phyloP scores from a whole-genome alignment of 768 basidiomycete genomes.

The Peribolospora baueri region DNA sequence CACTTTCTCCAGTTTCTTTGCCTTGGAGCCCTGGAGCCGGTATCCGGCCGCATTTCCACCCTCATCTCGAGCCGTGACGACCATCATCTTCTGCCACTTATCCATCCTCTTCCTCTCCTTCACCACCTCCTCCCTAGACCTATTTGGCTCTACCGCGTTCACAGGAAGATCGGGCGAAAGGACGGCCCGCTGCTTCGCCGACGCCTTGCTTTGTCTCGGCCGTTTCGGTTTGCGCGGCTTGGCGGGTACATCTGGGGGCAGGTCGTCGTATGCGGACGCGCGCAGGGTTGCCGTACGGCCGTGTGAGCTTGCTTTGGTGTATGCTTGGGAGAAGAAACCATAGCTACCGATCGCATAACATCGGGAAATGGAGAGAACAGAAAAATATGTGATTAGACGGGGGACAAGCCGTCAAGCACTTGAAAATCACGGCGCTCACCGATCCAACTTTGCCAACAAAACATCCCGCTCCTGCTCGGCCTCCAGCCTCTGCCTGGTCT shows the following conservation, averaged over 20 bases:
- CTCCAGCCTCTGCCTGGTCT: constrained; percentile 27
- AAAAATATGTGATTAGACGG: constrained; percentile 2
- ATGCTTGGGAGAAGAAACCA: background rate
- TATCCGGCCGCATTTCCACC: constrained; percentile 58
- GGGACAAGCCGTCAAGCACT: constrained; percentile 4
- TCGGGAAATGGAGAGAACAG: too few relatives aligned
- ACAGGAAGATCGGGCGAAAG: constrained; percentile 17
- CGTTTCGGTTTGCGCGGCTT: constrained; percentile 25
- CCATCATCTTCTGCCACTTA: constrained; percentile 80
- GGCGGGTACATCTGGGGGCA: constrained; percentile 16
- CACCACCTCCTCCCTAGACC: constrained; percentile 18
- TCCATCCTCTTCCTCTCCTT: constrained; percentile 55
- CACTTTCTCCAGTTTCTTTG: constrained; percentile 29
- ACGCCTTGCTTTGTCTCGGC: constrained; percentile 17
- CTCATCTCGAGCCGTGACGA: constrained; percentile 35
- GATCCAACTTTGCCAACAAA: constrained; percentile 53
- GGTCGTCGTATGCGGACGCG: background rate
- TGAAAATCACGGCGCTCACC: constrained; percentile 29
- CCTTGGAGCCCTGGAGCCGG: constrained; percentile 40
- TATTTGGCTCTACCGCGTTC: constrained; percentile 3
- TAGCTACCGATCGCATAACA: background rate
- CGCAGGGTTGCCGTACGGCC: constrained; percentile 1
- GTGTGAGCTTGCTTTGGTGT: too few relatives aligned
- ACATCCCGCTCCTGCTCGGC: constrained; percentile 48
- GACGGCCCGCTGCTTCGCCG: constrained; percentile 7